Base-by-base conservation (phyloP, 495 filamentous ascomycete genomes). In the Amniculicola lignicola region DNA sequence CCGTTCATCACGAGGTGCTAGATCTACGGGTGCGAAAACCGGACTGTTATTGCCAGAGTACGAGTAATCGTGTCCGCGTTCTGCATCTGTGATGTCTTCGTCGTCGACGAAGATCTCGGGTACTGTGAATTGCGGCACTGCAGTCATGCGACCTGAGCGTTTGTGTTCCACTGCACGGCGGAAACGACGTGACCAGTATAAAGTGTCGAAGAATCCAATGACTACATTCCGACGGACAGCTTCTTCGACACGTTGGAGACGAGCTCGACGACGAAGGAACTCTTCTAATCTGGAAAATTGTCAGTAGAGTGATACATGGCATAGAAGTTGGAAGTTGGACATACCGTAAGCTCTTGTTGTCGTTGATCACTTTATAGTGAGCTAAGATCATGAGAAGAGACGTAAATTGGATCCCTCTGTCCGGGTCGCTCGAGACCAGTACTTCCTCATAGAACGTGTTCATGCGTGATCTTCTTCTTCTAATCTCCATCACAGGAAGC, bases 321-420 rank as follows among this genome's bases (percentile, higher is more conserved):
- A n/a, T 33, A 7, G 29, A 33, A 33, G 7, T 7, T 7, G 7
- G 29, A 33, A 7, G 7, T 7, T 29, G 10, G 9, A 57, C 72
- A 64, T 79, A 85, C 84, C 82, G 82, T 61, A 99, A 71, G 72
- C 89, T 93, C 76, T 96, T 96, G 75, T 83, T 96, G 75, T 99
- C 93, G 57, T 83, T 95, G 67, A 99, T 99, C 66, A 99, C 89
- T 57, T 99, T 99, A 77, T 97, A 93, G 72, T 99, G 94, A 14
- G 94, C 92, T 15, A 99, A 78, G 51, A 95, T 95, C 88, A 99
- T 91, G 41, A 99, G 74, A n/a, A 95, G 86, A 4, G 86, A 82
- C 16, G 89, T 95, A 71, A 99, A 99, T 4, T 87, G 86, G 44
- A 99, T 90, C 21, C 93, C 93, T 40, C 84, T 81, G 48, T 88